These are phyloP conservation scores for Calocybe indica DNA, from an alignment of 768 basidiomycete species.

Conservation along the genomic window DNA sequence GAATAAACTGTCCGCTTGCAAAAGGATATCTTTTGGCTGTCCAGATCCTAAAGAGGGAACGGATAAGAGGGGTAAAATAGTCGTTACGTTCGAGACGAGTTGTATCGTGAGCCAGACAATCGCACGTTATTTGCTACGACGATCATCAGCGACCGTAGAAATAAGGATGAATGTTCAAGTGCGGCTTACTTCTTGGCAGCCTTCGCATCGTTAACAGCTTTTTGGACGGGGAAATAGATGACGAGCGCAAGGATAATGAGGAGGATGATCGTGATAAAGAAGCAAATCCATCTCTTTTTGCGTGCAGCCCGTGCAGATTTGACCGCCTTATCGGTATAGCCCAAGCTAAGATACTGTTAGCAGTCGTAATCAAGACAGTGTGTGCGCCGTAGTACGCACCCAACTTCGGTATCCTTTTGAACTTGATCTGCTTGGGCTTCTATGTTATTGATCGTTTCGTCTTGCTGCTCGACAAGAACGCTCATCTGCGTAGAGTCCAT, in stretches of 20 bases:
- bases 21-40: no score
- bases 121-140: no score
- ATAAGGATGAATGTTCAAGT: background rate
- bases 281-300: slow-evolving; percentile 97
- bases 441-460: slow-evolving; percentile 79
- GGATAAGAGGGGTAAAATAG: no score
- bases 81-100: no score
- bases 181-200: slow-evolving; percentile 23
- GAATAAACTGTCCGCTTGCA: no score
- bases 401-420: slow-evolving; percentile 80
- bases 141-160: no score
- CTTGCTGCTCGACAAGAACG: slow-evolving; percentile 91
- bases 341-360: slow-evolving; percentile 40
- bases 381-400: slow-evolving; percentile 41
- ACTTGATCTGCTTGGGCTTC: slow-evolving; percentile 71
- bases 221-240: slow-evolving; percentile 12
- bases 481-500: slow-evolving; percentile 61
- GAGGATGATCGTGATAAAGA: slow-evolving; percentile 63
- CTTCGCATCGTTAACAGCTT: slow-evolving; percentile 45
- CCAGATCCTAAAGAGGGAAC: no score
- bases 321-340: slow-evolving; percentile 85
- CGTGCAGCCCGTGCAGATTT: slow-evolving; percentile 81
- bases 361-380: slow-evolving; percentile 4
- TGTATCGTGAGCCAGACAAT: background rate
- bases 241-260: slow-evolving; percentile 64